Evolutionary conservation across 345 rosid species (phyloP).

Genomic region (Alliaria petiolata): DNA sequence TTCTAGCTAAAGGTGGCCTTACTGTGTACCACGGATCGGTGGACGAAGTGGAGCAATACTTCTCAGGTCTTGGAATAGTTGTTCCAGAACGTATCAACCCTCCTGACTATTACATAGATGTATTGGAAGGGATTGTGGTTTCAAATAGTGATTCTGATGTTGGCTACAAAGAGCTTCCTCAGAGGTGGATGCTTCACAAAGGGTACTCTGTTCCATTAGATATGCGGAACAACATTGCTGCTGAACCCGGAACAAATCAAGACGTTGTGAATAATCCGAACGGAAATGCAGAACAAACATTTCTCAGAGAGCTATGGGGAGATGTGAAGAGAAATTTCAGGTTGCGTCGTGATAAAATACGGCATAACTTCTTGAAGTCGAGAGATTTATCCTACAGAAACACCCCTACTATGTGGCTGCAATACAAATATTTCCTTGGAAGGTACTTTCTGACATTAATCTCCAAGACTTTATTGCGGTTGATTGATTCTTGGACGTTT

Average conservation of each 20-base stretch:
- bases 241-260: conserved; percentile 26
- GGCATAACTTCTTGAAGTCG: conserved; percentile 56
- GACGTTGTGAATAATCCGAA: conserved; percentile 25
- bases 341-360: conserved; percentile 62
- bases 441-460: conserved; percentile 39
- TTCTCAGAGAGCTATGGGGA: conserved; percentile 84
- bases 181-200: conserved; percentile 90
- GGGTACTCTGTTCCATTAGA: conserved; percentile 72
- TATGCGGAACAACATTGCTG: conserved; percentile 48
- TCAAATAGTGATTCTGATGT: conserved; percentile 46
- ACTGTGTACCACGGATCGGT: conserved; percentile 81
- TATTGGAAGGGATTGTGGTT: conserved; percentile 74
- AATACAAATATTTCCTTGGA: conserved; percentile 81
- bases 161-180: conserved; percentile 65
- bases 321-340: conserved; percentile 64
- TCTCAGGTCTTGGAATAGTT: conserved; percentile 64
- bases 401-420: conserved; percentile 61
- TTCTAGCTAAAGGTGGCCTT: conserved; percentile 89
- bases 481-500: background rate
- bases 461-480: background rate
- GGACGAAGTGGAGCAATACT: conserved; percentile 76
- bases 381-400: conserved; percentile 63
- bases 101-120: conserved; percentile 86
- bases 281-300: conserved; percentile 47
- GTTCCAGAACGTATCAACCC: conserved; percentile 92